A percentile compares a stretch with the other conserved stretches of the same genome.
These are phyloP conservation scores for Xylariaceae sp. DNA, from an alignment of 2,329 filamentous ascomycete species.

Conservation along the genomic window DNA sequence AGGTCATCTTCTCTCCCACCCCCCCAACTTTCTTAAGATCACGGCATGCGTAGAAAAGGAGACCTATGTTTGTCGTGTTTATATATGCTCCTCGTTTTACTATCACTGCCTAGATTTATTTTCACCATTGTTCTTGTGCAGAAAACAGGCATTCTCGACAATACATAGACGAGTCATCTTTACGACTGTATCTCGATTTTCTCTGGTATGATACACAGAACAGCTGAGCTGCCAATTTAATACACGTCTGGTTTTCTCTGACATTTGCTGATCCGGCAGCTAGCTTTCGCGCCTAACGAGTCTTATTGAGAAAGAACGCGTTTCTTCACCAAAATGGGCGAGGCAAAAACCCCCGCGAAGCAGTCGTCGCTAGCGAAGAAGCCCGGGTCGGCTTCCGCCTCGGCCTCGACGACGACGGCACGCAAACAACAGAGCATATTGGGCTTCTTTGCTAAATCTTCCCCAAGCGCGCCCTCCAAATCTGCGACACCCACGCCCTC, in stretches of 20 bases:
- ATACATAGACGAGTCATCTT: background rate
- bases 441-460: slow-evolving; percentile 69
- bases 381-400: slow-evolving; percentile 38
- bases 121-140: background rate
- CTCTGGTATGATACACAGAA: background rate
- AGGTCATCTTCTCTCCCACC: background rate
- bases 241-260: background rate
- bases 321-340: slow-evolving; percentile 24
- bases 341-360: slow-evolving; percentile 31
- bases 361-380: slow-evolving; percentile 41
- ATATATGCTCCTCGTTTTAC: background rate
- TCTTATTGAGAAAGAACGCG: background rate
- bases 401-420: slow-evolving; percentile 29
- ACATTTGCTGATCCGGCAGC: background rate
- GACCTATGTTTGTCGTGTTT: background rate
- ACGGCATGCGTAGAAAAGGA: background rate
- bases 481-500: slow-evolving; percentile 25
- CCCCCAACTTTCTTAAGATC: background rate
- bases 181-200: background rate
- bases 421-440: slow-evolving; percentile 71
- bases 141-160: background rate
- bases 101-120: background rate
- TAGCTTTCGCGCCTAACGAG: background rate
- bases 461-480: slow-evolving; percentile 25
- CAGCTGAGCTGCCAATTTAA: background rate